Evolutionary conservation across 192 early-diverging fungal species (phyloP).

Genomic region (Coemansia sp.): DNA sequence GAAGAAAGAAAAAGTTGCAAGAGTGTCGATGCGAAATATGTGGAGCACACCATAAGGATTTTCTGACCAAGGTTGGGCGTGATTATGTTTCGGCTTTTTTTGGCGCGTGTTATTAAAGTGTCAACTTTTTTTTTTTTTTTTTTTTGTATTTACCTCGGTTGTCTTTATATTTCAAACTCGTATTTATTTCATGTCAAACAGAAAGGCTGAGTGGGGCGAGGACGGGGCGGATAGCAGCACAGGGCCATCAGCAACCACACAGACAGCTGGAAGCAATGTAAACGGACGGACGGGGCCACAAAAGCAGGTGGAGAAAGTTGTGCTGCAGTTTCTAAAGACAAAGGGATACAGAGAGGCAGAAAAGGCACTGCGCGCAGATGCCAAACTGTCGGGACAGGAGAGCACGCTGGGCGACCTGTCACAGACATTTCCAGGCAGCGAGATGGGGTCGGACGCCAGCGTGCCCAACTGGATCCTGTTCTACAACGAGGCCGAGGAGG

Average conservation of each 20-base stretch:
- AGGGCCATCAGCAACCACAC: neutral
- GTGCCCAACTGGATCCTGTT: slow-evolving; percentile 66
- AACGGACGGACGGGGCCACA: slow-evolving; percentile 30
- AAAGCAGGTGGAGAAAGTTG: slow-evolving; percentile 60
- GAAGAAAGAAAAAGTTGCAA: neutral
- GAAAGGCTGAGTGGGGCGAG: slow-evolving; percentile 8
- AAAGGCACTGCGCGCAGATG: slow-evolving; percentile 63
- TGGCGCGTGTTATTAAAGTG: neutral
- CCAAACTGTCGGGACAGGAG: slow-evolving; percentile 42
- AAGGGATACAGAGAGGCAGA: slow-evolving; percentile 74
- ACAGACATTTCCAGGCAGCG: slow-evolving; percentile 44
- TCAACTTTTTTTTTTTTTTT: neutral
- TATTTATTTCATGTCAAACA: slow-evolving; percentile 10
- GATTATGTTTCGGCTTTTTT: neutral
- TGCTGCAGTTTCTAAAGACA: slow-evolving; percentile 65
- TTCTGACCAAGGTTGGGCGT: neutral
- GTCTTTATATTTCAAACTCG: neutral
- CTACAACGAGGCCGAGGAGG: slow-evolving; percentile 70
- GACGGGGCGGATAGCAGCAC: neutral
- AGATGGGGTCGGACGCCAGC: slow-evolving; percentile 57
- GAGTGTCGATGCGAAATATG: neutral
- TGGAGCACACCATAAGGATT: neutral
- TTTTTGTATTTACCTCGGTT: neutral
- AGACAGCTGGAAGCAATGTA: neutral
- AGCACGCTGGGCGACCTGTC: slow-evolving; percentile 53